These are phyloP conservation scores for Boletus vermiculosoides DNA, from an alignment of 768 basidiomycete genomes.

Conservation along the genomic window DNA sequence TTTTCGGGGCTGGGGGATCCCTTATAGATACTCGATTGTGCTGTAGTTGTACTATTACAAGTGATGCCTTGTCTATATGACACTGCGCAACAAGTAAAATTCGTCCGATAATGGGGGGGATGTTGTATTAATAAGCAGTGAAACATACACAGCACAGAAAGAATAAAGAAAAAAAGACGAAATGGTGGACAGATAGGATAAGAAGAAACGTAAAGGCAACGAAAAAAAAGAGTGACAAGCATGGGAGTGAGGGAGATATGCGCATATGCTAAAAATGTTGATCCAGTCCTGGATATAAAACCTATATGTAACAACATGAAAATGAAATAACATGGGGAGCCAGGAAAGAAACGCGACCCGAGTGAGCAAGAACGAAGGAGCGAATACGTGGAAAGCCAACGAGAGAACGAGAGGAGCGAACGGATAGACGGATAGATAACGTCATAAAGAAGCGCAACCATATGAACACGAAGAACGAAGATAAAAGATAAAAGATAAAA, in stretches of 20 bases:
- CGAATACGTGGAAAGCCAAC: neutral
- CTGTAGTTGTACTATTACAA: conserved; percentile 21
- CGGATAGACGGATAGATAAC: conserved; percentile 13
- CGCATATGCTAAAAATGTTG: conserved; percentile 3
- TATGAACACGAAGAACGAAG: conserved; percentile 19
- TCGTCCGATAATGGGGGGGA: neutral
- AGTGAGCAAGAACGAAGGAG: neutral
- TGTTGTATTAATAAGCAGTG: neutral
- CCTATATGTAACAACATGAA: conserved; percentile 10
- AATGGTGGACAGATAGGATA: conserved; percentile 1
- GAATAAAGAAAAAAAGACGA: neutral
- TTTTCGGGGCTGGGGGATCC: neutral
- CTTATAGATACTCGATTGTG: conserved; percentile 15
- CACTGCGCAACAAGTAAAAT: neutral
- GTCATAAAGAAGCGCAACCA: conserved; percentile 15
- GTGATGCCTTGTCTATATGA: neutral
- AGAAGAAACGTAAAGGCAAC: neutral
- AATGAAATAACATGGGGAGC: conserved; percentile 2
- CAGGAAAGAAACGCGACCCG: neutral
- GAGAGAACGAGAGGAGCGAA: neutral
- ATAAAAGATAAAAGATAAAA: neutral
- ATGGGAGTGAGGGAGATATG: conserved; percentile 3
- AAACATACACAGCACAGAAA: conserved; percentile 9
- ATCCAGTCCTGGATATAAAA: conserved; percentile 12
- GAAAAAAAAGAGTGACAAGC: conserved; percentile 8